These are phyloP conservation scores for Globisporangium carolinianum DNA, from an alignment of 352 stramenopile genomes.

Conservation along the genomic window DNA sequence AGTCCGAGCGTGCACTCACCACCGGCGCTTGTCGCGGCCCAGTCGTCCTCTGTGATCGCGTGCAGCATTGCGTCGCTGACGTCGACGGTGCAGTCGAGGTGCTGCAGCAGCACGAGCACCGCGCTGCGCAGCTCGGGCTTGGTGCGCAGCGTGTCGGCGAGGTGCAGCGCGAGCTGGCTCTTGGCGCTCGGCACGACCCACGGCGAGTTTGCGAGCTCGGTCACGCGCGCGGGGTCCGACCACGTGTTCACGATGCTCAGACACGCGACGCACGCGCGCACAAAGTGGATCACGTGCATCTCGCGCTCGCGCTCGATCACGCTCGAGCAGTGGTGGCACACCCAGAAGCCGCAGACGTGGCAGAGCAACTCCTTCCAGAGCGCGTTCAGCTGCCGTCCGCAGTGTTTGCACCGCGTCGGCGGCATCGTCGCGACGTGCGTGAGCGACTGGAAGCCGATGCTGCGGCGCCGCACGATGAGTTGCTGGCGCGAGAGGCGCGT, in stretches of 20 bases:
- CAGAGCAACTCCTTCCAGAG: constrained; percentile 41
- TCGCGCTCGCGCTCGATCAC: constrained; percentile 49
- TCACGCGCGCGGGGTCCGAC: constrained; percentile 29
- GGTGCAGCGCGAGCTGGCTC: constrained; percentile 32
- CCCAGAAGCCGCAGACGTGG: constrained; percentile 42
- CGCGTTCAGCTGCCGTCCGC: constrained; percentile 31
- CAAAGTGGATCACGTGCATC: constrained; percentile 31
- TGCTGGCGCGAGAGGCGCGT: constrained; percentile 42
- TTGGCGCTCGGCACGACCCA: constrained; percentile 35
- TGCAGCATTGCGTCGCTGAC: constrained; percentile 20
- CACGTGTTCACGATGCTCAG: constrained; percentile 46
- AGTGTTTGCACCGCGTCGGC: constrained; percentile 28
- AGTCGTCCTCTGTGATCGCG: constrained; percentile 30
- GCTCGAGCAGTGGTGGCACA: constrained; percentile 40
- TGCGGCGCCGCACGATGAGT: constrained; percentile 34
- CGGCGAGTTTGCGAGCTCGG: constrained; percentile 17
- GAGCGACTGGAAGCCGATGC: constrained; percentile 40
- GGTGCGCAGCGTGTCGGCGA: constrained; percentile 31
- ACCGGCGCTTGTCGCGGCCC: constrained; percentile 6
- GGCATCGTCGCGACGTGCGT: constrained; percentile 13
- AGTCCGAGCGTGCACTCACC: no score
- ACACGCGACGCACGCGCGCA: constrained; percentile 39
- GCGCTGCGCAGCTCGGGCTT: constrained; percentile 21
- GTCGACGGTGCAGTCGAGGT: constrained; percentile 17
- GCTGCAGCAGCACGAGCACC: constrained; percentile 26